phyloP scores from a whole-genome alignment of 768 basidiomycete species.

The Suillus brevipes region DNA sequence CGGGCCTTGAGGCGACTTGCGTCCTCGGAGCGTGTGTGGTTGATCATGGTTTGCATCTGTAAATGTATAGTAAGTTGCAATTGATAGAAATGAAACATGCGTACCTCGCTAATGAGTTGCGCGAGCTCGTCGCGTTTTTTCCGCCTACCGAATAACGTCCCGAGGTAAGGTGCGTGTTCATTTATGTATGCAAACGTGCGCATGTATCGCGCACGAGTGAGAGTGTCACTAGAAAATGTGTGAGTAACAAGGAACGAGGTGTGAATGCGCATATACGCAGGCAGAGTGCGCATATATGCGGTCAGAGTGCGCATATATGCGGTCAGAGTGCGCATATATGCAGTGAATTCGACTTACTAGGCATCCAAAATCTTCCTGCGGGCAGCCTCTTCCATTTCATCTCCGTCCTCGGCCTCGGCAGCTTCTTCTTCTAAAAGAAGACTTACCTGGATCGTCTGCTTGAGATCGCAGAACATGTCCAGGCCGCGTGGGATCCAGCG shows the following conservation, averaged over 20 bases:
- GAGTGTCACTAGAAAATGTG: neutral
- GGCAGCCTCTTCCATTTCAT: neutral
- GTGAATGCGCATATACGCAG: neutral
- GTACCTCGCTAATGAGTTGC: neutral
- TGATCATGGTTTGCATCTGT: slow-evolving; percentile 7
- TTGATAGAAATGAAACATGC: neutral
- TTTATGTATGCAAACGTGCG: neutral
- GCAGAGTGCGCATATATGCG: neutral
- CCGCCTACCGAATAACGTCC: neutral
- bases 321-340: neutral
- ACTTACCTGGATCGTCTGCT: slow-evolving; percentile 1
- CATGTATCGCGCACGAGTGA: neutral
- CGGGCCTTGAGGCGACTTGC: neutral
- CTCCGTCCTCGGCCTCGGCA: neutral
- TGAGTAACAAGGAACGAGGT: neutral
- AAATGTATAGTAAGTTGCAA: neutral
- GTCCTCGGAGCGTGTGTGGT: neutral
- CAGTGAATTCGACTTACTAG: neutral
- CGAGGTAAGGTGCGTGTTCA: neutral
- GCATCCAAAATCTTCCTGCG: slow-evolving; percentile 1
- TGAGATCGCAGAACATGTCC: slow-evolving; percentile 12
- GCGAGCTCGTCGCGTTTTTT: neutral
- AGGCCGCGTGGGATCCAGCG: slow-evolving; percentile 7
- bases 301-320: neutral
- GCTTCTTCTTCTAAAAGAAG: slow-evolving; percentile 9